phyloP scores from a whole-genome alignment of 257 asterid genomes.

The Eucommia ulmoides region DNA sequence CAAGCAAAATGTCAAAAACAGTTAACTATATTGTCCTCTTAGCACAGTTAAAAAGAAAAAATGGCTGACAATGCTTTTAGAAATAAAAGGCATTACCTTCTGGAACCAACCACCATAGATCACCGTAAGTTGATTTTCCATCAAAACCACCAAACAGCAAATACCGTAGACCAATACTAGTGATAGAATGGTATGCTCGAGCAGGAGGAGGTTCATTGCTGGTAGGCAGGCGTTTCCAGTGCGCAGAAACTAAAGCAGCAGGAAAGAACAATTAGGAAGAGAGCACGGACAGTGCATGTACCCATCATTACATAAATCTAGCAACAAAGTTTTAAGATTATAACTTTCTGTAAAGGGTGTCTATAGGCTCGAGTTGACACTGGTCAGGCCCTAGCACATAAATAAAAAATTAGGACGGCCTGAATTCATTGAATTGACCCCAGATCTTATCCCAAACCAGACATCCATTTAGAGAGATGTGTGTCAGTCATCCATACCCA shows the following conservation, averaged over 20 bases:
- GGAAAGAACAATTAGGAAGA: too few relatives aligned
- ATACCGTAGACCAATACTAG: conserved; percentile 59
- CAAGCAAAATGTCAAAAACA: conserved; percentile 11
- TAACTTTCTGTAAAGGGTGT: too few relatives aligned
- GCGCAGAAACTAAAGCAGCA: conserved; percentile 58
- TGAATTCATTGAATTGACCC: too few relatives aligned
- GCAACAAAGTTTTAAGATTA: too few relatives aligned
- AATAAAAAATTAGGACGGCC: too few relatives aligned
- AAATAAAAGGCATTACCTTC: conserved; percentile 35
- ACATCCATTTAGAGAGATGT: too few relatives aligned
- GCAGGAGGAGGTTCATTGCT: conserved; percentile 74
- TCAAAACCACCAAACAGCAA: conserved; percentile 93
- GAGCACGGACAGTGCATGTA: too few relatives aligned
- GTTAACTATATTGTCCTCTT: background rate
- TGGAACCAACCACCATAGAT: conserved; percentile 99
- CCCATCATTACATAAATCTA: too few relatives aligned
- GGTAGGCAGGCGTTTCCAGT: conserved; percentile 85
- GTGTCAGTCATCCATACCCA: too few relatives aligned
- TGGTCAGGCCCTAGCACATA: too few relatives aligned
- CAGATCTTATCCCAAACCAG: too few relatives aligned
- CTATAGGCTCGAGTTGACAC: too few relatives aligned
- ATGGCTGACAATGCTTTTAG: background rate
- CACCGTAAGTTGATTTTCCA: conserved; percentile 85
- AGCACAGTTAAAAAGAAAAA: background rate
- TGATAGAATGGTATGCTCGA: conserved; percentile 96